A percentile compares a stretch with the other conserved stretches of the same genome.
phyloP scores from a whole-genome alignment of 768 basidiomycete genomes.

The Pisolithus albus region DNA sequence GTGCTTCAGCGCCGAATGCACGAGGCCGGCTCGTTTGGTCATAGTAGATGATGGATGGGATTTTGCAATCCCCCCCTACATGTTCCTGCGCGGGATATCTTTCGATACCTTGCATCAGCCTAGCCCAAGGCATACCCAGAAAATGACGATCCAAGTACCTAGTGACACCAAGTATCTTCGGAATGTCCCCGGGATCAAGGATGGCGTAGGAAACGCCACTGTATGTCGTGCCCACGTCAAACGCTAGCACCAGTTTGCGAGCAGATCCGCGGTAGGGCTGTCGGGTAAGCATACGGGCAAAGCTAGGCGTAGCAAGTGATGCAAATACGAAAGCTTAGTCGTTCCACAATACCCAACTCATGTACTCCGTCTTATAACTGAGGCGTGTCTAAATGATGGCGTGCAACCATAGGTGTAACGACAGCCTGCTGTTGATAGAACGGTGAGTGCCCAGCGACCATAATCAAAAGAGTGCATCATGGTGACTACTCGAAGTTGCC shows the following conservation, averaged over 20 bases:
- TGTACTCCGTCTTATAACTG: not conserved
- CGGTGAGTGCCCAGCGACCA: not conserved
- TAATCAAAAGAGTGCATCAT: constrained; percentile 6
- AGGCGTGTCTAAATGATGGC: not conserved
- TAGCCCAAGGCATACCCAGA: not conserved
- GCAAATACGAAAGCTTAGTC: not conserved
- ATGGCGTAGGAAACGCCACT: constrained; percentile 37
- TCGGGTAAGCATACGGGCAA: constrained; percentile 25
- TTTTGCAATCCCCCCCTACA: constrained; percentile 40
- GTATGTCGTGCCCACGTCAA: constrained; percentile 38
- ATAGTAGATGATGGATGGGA: constrained; percentile 45
- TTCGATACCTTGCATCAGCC: constrained; percentile 2
- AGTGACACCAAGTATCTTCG: constrained; percentile 29
- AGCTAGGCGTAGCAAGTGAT: not conserved
- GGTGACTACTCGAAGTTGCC: constrained; percentile 7
- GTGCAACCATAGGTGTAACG: not conserved
- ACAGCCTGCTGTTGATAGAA: not conserved
- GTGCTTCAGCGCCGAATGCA: constrained; percentile 42
- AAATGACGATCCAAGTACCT: constrained; percentile 14
- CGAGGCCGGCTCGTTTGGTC: constrained; percentile 32
- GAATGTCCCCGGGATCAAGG: constrained; percentile 34
- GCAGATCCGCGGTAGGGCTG: constrained; percentile 32
- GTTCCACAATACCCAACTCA: not conserved
- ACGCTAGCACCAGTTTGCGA: constrained; percentile 32
- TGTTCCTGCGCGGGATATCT: constrained; percentile 39